Evolutionary conservation across 2,329 filamentous ascomycete species (phyloP).

Genomic region (Capronia coronata): DNA sequence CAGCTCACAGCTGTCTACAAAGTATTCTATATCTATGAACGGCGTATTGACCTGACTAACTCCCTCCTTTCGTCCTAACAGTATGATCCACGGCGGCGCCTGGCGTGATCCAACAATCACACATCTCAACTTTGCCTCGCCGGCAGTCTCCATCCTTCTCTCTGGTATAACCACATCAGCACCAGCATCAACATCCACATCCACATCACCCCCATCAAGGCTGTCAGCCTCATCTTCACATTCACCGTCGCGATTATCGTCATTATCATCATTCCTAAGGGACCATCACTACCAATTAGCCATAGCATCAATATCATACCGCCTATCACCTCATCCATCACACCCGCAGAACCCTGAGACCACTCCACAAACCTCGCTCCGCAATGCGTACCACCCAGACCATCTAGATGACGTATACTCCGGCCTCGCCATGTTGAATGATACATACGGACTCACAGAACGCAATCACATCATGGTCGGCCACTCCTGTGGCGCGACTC

Average conservation of each 20-base stretch:
- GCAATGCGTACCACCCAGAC: slow-evolving; percentile 3
- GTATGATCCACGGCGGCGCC: slow-evolving; percentile 5
- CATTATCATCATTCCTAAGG: neutral
- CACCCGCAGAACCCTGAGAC: slow-evolving; percentile 1
- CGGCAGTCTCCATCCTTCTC: slow-evolving; percentile 1
- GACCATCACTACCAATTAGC: neutral
- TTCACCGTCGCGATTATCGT: neutral
- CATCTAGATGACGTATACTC: slow-evolving; percentile 3
- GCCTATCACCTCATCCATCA: slow-evolving; percentile 4
- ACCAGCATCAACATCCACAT: too few relatives aligned
- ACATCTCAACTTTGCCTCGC: slow-evolving; percentile 3
- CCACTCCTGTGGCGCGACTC: slow-evolving; percentile 8
- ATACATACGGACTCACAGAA: neutral
- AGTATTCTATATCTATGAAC: too few relatives aligned
- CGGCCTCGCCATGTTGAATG: neutral
- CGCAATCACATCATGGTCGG: slow-evolving; percentile 3
- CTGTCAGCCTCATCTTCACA: neutral
- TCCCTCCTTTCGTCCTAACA: neutral
- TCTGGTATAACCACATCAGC: too few relatives aligned
- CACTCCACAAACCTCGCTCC: neutral
- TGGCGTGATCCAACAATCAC: slow-evolving; percentile 6
- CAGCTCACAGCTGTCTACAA: too few relatives aligned
- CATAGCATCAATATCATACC: slow-evolving; percentile 5
- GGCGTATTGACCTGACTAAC: too few relatives aligned
- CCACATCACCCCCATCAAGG: too few relatives aligned